Conservation (phyloP, 495 filamentous ascomycete species). For the Daldinia caldariorum region DNA sequence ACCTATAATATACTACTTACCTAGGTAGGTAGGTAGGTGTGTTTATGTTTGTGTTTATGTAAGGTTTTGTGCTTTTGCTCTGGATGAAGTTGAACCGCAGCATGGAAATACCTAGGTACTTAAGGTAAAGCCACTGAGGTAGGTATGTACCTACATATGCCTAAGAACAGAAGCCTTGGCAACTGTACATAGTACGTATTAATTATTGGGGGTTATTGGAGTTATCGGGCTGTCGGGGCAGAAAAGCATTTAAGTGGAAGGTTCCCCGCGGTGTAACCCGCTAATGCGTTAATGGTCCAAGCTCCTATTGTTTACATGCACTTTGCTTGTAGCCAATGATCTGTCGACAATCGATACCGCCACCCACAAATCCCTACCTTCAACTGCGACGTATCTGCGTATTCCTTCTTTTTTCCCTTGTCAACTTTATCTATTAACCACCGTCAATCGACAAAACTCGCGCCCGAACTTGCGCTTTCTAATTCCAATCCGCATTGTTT, state of each 20-base stretch:
- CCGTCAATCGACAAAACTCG: conserved; percentile 7
- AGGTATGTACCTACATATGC: no score
- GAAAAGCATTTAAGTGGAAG: neutral
- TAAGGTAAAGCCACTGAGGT: no score
- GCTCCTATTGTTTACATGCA: conserved; percentile 44
- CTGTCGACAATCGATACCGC: conserved; percentile 21
- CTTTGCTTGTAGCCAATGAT: conserved; percentile 32
- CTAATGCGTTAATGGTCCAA: conserved; percentile 34
- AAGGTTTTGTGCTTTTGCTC: no score
- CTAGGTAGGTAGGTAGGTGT: no score
- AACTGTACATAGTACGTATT: neutral
- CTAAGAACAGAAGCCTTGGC: neutral
- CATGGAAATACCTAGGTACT: no score
- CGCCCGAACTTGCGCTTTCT: neutral
- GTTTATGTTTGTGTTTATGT: no score
- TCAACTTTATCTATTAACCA: conserved; percentile 20
- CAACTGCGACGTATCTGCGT: conserved; percentile 20
- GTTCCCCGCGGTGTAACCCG: conserved; percentile 9
- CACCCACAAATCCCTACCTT: conserved; percentile 34
- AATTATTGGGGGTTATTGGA: neutral
- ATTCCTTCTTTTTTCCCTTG: conserved; percentile 10
- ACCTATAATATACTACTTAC: no score
- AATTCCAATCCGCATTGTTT: conserved; percentile 10
- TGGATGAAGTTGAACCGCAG: no score
- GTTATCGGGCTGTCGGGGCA: neutral